These are phyloP conservation scores for Euphorbia lathyris DNA, from an alignment of 345 rosid species.

Conservation along the genomic window DNA sequence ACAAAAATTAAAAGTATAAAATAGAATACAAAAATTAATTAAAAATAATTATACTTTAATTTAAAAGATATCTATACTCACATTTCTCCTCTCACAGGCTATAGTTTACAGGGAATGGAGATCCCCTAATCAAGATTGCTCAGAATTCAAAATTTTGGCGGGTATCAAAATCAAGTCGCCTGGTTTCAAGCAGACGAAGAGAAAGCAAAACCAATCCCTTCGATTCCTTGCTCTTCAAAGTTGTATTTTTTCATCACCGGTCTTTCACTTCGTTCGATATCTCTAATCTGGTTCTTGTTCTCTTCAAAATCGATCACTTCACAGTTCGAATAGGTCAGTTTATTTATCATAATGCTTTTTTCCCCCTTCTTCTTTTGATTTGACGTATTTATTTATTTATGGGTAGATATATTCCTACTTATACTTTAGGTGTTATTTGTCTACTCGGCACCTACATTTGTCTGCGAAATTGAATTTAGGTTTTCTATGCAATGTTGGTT, in stretches of 20 bases:
- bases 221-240: not conserved
- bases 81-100: too few relatives aligned
- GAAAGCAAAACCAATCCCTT: not conserved
- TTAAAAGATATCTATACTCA: too few relatives aligned
- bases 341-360: too few relatives aligned
- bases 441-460: not conserved
- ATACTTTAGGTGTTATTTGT: not conserved
- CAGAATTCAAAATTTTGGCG: conserved; percentile 4
- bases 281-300: not conserved
- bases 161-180: not conserved
- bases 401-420: not conserved
- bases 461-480: not conserved
- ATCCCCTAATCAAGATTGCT: not conserved
- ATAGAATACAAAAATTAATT: too few relatives aligned
- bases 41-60: too few relatives aligned
- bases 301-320: not conserved
- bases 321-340: not conserved
- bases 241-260: not conserved
- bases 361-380: too few relatives aligned
- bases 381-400: too few relatives aligned
- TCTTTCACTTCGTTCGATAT: not conserved
- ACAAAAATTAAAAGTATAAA: too few relatives aligned
- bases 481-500: not conserved
- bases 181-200: not conserved
- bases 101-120: too few relatives aligned